Evolutionary conservation across 1,284 basidiomycete genomes (phyloP), one percentile per base, ranked within the genome.

Genomic region (Serendipita sp.): DNA sequence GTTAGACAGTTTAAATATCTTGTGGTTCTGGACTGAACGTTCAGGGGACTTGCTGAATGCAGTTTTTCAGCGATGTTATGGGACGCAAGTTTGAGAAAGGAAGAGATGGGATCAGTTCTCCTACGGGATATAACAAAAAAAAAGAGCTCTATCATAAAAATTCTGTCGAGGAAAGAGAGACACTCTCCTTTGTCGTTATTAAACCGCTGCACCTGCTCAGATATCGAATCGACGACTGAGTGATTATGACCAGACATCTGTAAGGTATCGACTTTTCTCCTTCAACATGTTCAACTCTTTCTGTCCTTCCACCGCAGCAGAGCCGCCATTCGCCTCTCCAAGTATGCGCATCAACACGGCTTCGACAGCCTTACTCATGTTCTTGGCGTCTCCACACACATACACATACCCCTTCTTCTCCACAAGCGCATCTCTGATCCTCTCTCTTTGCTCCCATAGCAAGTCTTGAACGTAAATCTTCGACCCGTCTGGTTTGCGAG

Each of bases 381-480:
- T 84, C 80, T 93, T 94, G 61, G 93, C 95, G 71, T 99, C 95
- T 72, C 96, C 95, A 70, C 95, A 98, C 67, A 94, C 88, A 74
- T 93, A 94, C 10, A 95, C 81, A 73, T 95, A 95, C 22, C 91
- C 95, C 76, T 96, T 92, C 73, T 91, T 88, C 67, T 92, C 89
- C 65, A 96, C 77, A 68, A 99, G 92, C 26, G 90, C 86, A 66
- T 94, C 85, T 2, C 89, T 90, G 64, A 99, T 81, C 66, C 84
- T 81, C 71, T 84, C 83, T 61, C 84, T 79, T 69, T 90, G 82
- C 64, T 94, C 83, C 87, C 88, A 92, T n/a, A 96, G 76, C 63
- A 95, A 77, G 74, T 98, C 93, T 78, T 99, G 95, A 32, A 99
- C 95, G 76, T 99, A 99, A 69, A 95, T 89, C 81, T 98, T 96